phyloP scores from a whole-genome alignment of 768 basidiomycete genomes.

The Leccinum pellstonianum region DNA sequence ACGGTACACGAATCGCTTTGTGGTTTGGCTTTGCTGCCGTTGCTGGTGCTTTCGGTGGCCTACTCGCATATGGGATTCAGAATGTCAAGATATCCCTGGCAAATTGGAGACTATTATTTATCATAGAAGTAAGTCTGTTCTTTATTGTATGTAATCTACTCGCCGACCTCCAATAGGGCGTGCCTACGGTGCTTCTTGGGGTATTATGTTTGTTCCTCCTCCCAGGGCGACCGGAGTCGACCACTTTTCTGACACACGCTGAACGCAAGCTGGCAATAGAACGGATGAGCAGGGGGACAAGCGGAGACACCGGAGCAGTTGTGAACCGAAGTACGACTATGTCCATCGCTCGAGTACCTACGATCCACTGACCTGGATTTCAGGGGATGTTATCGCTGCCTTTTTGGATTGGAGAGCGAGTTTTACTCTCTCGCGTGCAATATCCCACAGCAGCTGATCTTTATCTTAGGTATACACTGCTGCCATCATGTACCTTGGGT shows the following conservation, averaged over 20 bases:
- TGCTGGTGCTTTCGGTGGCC: constrained; percentile 56
- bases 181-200: constrained; percentile 43
- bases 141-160: background rate
- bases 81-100: constrained; percentile 37
- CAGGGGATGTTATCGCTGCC: constrained; percentile 43
- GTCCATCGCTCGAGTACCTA: background rate
- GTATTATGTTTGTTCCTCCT: constrained; percentile 29
- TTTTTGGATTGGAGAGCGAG: constrained; percentile 46
- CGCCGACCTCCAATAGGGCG: constrained; percentile 42
- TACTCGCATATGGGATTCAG: constrained; percentile 53
- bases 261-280: constrained; percentile 34
- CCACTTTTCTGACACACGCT: constrained; percentile 31
- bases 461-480: constrained; percentile 39
- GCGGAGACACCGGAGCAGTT: constrained; percentile 41
- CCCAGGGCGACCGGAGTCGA: constrained; percentile 34
- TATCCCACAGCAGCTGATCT: background rate
- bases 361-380: background rate
- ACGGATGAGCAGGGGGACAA: constrained; percentile 41
- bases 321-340: constrained; percentile 38
- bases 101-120: constrained; percentile 41
- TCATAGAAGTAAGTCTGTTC: constrained; percentile 24
- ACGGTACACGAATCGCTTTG: constrained; percentile 47
- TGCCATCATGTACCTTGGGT: constrained; percentile 48
- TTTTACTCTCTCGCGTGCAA: too few relatives aligned
- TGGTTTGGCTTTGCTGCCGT: constrained; percentile 57